A percentile compares a stretch with the other conserved stretches of the same genome.
Conservation (phyloP, 768 basidiomycete genomes). For the Amanita rubescens region DNA sequence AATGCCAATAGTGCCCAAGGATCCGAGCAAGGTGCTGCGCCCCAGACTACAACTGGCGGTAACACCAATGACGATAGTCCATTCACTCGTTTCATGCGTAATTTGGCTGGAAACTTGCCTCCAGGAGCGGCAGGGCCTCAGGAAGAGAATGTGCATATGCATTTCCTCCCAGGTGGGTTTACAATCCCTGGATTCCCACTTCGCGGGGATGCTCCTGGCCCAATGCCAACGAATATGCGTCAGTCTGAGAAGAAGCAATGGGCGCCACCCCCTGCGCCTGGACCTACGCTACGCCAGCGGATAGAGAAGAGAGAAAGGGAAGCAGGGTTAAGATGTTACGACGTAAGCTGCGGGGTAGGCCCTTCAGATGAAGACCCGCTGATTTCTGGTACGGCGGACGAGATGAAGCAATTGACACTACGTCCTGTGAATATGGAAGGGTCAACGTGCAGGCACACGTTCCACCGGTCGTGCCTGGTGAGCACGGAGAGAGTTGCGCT, state of each 20-base stretch:
- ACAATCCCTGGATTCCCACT: neutral
- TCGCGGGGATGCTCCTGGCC: neutral
- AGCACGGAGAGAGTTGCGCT: conserved; percentile 57
- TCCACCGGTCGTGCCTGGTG: conserved; percentile 71
- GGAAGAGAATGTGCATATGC: conserved; percentile 4
- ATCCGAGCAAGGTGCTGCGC: neutral
- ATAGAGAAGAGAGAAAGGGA: conserved; percentile 70
- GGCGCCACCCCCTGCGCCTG: conserved; percentile 57
- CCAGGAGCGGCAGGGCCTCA: neutral
- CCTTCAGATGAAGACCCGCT: conserved; percentile 67
- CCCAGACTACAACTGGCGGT: neutral
- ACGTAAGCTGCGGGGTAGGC: conserved; percentile 67
- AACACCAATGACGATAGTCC: neutral
- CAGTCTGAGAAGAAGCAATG: conserved; percentile 38
- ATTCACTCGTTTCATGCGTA: conserved; percentile 12
- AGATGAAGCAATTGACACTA: conserved; percentile 33
- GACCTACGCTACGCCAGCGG: conserved; percentile 63
- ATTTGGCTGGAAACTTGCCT: neutral
- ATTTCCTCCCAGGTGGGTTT: neutral
- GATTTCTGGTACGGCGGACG: conserved; percentile 22
- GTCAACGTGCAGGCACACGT: conserved; percentile 48
- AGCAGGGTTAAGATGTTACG: conserved; percentile 63
- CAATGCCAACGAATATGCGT: neutral
- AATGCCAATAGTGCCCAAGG: neutral
- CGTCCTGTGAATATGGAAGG: conserved; percentile 16